Evolutionary conservation across 2,329 filamentous ascomycete species (phyloP), one percentile per base, ranked within the genome.

Genomic region (Epichloe gansuensis): DNA sequence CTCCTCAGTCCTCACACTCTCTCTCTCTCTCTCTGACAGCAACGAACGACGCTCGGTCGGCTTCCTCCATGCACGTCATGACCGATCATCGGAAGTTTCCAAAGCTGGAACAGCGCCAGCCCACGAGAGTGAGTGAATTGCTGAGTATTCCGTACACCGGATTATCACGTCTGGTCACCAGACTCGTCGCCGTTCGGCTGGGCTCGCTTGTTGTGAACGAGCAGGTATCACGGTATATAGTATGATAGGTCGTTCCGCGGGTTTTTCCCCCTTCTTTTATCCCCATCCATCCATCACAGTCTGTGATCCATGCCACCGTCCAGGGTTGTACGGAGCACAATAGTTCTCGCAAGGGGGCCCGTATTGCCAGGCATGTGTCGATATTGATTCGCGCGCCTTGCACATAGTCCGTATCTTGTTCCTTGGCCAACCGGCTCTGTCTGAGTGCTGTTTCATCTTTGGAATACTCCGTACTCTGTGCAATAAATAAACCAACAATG

Each of bases 381-480:
- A 11, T 36, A 47, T 12, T 47, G 21, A 13, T 6, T 47, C 45
- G 31, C n/a, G 35, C 23, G 31, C 1, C 8, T 11, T 31, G 11
- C 17, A 8, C 6, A 36, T 35, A 36, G 31, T 39, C 34, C 46
- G 6, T 38, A 9, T 27, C 9, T 6, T 44, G 51, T 53, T 46
- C 39, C 51, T 53, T 35, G 35, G 51, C 47, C 47, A 50, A 53
- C 51, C 25, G 17, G 39, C 42, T 45, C 11, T 34, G 25, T 45
- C 11, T 34, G 25, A 7, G 7, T 34, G 9, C 8, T 45, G 42
- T 45, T 45, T 45, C 42, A 45, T 27, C 25, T 5, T 5, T 45
- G 21, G 34, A 31, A 39, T 39, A 38, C 17, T 21, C 17, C 13
- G 36, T 5, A 39, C 36, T 31, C 31, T 9, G 31, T 31, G 31